These are phyloP conservation scores for Nannochloropsis granulata DNA, from an alignment of 108 stramenopile species.

Conservation along the genomic window DNA sequence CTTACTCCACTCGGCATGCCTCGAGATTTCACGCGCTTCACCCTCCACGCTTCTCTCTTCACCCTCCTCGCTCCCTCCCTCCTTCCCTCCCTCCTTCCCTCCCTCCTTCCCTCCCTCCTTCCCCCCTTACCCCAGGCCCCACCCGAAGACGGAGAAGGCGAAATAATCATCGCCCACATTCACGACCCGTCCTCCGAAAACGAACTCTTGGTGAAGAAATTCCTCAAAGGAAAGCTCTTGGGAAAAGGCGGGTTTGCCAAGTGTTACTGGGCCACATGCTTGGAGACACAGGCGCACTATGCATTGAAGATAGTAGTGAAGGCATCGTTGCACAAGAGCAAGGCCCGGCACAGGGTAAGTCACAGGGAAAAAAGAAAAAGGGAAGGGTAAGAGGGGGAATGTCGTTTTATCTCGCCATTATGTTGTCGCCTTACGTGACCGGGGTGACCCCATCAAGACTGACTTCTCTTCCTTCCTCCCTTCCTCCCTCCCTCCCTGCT, in stretches of 20 bases:
- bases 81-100: no score
- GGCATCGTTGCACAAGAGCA: slow-evolving; percentile 28
- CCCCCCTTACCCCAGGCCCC: not conserved
- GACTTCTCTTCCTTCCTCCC: not conserved
- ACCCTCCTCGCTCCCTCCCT: no score
- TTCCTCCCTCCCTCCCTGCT: not conserved
- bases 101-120: no score
- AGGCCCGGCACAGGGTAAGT: slow-evolving; percentile 35
- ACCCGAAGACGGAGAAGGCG: not conserved
- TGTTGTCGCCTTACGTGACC: not conserved
- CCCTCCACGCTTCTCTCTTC: no score
- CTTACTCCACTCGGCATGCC: no score
- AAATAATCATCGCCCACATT: not conserved
- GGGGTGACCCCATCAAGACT: not conserved
- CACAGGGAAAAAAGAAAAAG: not conserved
- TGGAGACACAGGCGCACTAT: slow-evolving; percentile 20
- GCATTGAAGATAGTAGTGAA: slow-evolving; percentile 41
- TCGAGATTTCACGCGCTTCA: no score
- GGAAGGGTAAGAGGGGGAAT: not conserved
- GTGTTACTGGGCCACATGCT: slow-evolving; percentile 24
- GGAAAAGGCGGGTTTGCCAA: slow-evolving; percentile 43
- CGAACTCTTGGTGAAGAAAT: slow-evolving; percentile 22
- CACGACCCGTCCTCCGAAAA: not conserved
- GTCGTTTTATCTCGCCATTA: not conserved
- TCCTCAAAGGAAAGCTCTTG: slow-evolving; percentile 31